A percentile compares a stretch with the other conserved stretches of the same genome.
These are phyloP conservation scores for Hyphodiscus sp. DNA, from an alignment of 2,329 filamentous ascomycete genomes.

Conservation along the genomic window DNA sequence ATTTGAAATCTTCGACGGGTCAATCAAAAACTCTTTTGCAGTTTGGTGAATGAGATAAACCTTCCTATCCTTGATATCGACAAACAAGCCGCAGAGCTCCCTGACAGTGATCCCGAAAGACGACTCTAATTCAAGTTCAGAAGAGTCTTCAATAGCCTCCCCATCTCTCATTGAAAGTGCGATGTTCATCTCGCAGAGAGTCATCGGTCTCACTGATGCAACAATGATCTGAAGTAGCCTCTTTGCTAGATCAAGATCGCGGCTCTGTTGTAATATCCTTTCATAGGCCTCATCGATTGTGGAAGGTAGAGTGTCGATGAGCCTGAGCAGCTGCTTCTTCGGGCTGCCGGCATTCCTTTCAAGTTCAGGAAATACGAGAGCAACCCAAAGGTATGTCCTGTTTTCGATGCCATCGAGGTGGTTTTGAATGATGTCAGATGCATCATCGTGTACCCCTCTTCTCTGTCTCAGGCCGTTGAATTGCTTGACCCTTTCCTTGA, in stretches of 20 bases:
- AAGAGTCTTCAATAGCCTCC: neutral
- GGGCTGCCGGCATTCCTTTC: slow-evolving; percentile 5
- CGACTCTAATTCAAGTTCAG: slow-evolving; percentile 13
- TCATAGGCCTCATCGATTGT: slow-evolving; percentile 31
- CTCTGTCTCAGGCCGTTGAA: too few relatives aligned
- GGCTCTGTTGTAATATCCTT: slow-evolving; percentile 29
- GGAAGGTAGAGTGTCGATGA: slow-evolving; percentile 9
- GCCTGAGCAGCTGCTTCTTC: neutral
- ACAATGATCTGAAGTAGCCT: slow-evolving; percentile 33
- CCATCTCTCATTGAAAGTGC: neutral
- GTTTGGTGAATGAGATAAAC: slow-evolving; percentile 37
- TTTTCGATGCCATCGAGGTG: slow-evolving; percentile 1
- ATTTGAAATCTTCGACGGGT: too few relatives aligned
- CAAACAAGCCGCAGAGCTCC: slow-evolving; percentile 32
- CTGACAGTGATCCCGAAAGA: slow-evolving; percentile 21
- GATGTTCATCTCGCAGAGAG: slow-evolving; percentile 10
- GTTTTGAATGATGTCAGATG: slow-evolving; percentile 1
- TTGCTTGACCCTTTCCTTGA: slow-evolving; percentile 14
- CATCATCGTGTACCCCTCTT: too few relatives aligned
- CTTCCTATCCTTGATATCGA: slow-evolving; percentile 28
- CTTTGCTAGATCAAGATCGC: slow-evolving; percentile 21
- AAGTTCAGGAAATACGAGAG: slow-evolving; percentile 4
- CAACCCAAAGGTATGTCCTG: slow-evolving; percentile 11
- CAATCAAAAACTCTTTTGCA: slow-evolving; percentile 32
- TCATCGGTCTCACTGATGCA: slow-evolving; percentile 30